Evolutionary conservation across 345 rosid genomes (phyloP).

Genomic region (Hibiscus tridactylites): DNA sequence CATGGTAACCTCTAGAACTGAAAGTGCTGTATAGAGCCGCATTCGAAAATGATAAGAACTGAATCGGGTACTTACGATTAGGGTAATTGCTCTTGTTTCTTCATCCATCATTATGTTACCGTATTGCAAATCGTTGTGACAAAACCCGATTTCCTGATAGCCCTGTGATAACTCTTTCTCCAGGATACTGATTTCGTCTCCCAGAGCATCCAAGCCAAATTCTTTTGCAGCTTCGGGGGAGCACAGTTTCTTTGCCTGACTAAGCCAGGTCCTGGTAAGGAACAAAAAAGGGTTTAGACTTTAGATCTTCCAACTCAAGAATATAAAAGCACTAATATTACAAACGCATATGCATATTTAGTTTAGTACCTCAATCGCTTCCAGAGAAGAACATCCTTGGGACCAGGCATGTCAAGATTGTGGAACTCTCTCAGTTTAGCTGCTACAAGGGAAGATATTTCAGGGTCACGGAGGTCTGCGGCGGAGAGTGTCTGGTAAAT

Average conservation of each 20-base stretch:
- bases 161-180: slow-evolving; percentile 44
- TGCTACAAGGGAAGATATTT: slow-evolving; percentile 61
- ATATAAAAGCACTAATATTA: not conserved
- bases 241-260: slow-evolving; percentile 47
- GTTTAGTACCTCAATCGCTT: slow-evolving; percentile 56
- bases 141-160: slow-evolving; percentile 55
- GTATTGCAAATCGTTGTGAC: slow-evolving; percentile 89
- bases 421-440: slow-evolving; percentile 79
- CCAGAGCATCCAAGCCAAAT: slow-evolving; percentile 44
- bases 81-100: slow-evolving; percentile 51
- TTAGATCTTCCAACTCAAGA: not conserved
- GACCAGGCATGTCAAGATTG: slow-evolving; percentile 73
- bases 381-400: slow-evolving; percentile 53
- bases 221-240: slow-evolving; percentile 37
- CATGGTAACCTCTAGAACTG: not conserved
- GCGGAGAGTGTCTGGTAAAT: slow-evolving; percentile 78
- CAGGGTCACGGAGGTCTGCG: slow-evolving; percentile 57
- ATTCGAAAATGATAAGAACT: not conserved
- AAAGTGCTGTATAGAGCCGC: not conserved
- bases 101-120: slow-evolving; percentile 93
- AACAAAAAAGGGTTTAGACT: not conserved
- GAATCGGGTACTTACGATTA: slow-evolving; percentile 46
- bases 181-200: slow-evolving; percentile 43
- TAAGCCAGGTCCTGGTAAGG: slow-evolving; percentile 45
- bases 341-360: too few species aligned